Percentiles rank a stretch among this genome's conserved stretches.
These are phyloP conservation scores for Silene latifolia DNA, from an alignment of 148 eudicot species.

Conservation along the genomic window DNA sequence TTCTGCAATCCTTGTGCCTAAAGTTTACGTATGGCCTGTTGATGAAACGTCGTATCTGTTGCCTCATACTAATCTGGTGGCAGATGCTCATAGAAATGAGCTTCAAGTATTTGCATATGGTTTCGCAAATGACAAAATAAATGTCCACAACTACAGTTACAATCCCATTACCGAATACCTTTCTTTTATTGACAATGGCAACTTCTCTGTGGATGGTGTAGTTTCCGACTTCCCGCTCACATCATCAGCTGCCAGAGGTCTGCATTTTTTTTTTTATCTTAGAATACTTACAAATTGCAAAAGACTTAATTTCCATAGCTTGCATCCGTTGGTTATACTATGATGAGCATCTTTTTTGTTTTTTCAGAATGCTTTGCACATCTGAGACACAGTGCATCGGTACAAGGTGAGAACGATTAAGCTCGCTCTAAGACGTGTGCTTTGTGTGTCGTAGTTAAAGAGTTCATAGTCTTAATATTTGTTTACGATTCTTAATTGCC, in stretches of 20 bases:
- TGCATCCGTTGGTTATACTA: too few relatives aligned
- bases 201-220: conserved; percentile 82
- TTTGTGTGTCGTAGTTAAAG: neutral
- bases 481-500: neutral
- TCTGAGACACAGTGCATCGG: conserved; percentile 36
- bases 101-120: conserved; percentile 62
- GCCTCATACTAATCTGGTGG: conserved; percentile 61
- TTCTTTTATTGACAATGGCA: conserved; percentile 58
- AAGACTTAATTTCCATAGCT: too few relatives aligned
- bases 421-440: neutral
- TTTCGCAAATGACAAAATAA: conserved; percentile 60
- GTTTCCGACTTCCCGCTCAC: conserved; percentile 81
- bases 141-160: conserved; percentile 70
- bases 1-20: conserved; percentile 81
- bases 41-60: conserved; percentile 43
- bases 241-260: conserved; percentile 75
- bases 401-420: conserved; percentile 35
- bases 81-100: conserved; percentile 72
- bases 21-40: conserved; percentile 72
- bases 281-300: too few relatives aligned
- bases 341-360: neutral
- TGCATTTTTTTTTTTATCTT: neutral
- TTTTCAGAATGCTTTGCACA: conserved; percentile 78
- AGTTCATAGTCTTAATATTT: neutral
- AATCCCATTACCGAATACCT: conserved; percentile 70